Evolutionary conservation across 2,329 filamentous ascomycete species (phyloP).

Genomic region (Arthrobotrys pseudoclavata): DNA sequence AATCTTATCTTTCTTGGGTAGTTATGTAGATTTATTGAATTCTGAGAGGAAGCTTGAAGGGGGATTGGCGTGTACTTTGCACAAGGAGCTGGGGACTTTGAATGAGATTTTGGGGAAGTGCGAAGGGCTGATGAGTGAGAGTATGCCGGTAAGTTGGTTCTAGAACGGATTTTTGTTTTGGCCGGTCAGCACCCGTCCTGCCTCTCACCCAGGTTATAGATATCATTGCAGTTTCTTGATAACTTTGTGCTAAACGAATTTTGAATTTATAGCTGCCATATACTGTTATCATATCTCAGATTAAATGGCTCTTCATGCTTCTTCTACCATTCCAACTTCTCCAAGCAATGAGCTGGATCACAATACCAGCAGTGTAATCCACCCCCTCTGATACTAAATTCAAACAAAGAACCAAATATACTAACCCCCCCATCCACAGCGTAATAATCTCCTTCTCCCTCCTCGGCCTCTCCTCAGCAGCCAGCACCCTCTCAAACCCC

Average conservation of each 20-base stretch:
- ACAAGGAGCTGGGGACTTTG: slow-evolving; percentile 40
- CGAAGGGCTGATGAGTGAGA: slow-evolving; percentile 41
- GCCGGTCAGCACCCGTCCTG: too few species aligned
- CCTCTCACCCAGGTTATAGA: too few species aligned
- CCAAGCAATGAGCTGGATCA: slow-evolving; percentile 75
- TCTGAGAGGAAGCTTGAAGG: slow-evolving; percentile 50
- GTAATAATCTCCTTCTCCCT: slow-evolving; percentile 46
- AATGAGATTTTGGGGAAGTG: slow-evolving; percentile 57
- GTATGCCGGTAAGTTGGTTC: slow-evolving; percentile 49
- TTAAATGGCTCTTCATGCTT: slow-evolving; percentile 85
- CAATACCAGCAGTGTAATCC: slow-evolving; percentile 74
- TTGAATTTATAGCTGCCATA: slow-evolving; percentile 72
- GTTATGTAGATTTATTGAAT: slow-evolving; percentile 52
- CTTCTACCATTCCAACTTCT: slow-evolving; percentile 85
- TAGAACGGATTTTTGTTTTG: too few species aligned
- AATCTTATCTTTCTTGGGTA: slow-evolving; percentile 56
- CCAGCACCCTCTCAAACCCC: slow-evolving; percentile 36
- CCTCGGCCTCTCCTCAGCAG: slow-evolving; percentile 49
- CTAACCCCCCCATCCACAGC: neutral
- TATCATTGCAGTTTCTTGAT: too few species aligned
- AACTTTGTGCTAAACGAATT: too few species aligned
- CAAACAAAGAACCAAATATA: neutral
- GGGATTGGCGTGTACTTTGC: slow-evolving; percentile 31
- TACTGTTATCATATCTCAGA: slow-evolving; percentile 86
- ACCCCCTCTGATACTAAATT: neutral